Conservation (phyloP, 2,329 filamentous ascomycete genomes). For the Venturia nashicola region DNA sequence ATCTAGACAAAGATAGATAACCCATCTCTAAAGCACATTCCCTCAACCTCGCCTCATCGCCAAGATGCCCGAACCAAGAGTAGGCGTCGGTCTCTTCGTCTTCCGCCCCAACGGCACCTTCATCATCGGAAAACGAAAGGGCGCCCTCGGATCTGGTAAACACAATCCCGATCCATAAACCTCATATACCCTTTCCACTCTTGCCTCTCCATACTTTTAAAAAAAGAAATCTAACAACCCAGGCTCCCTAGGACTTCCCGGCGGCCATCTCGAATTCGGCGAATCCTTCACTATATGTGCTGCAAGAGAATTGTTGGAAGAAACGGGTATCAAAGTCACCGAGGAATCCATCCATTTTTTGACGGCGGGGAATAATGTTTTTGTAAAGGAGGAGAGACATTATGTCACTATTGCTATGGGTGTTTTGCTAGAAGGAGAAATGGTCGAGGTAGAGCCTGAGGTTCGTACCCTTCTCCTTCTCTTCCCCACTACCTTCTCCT, state of each 20-base stretch:
- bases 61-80: slow-evolving; percentile 4
- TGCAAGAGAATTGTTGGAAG: slow-evolving; percentile 54
- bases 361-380: slow-evolving; percentile 44
- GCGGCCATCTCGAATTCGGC: slow-evolving; percentile 61
- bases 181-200: not conserved
- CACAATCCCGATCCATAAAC: not conserved
- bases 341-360: not conserved
- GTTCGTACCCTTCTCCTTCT: slow-evolving; percentile 27
- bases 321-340: slow-evolving; percentile 45
- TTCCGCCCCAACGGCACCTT: slow-evolving; percentile 33
- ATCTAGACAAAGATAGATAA: not conserved
- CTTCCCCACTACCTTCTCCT: too few relatives aligned
- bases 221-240: not conserved
- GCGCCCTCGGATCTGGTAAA: slow-evolving; percentile 34
- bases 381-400: slow-evolving; percentile 48
- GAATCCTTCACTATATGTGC: slow-evolving; percentile 54
- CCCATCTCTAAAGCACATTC: not conserved
- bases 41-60: not conserved
- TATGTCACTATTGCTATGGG: slow-evolving; percentile 63
- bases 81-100: slow-evolving; percentile 34
- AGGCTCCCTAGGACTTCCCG: slow-evolving; percentile 57
- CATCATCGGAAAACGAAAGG: slow-evolving; percentile 35
- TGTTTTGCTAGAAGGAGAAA: slow-evolving; percentile 34
- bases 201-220: not conserved
- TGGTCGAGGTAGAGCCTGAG: slow-evolving; percentile 31